Conservation (phyloP, 352 stramenopile genomes). For the Halophytophthora polymorphica region DNA sequence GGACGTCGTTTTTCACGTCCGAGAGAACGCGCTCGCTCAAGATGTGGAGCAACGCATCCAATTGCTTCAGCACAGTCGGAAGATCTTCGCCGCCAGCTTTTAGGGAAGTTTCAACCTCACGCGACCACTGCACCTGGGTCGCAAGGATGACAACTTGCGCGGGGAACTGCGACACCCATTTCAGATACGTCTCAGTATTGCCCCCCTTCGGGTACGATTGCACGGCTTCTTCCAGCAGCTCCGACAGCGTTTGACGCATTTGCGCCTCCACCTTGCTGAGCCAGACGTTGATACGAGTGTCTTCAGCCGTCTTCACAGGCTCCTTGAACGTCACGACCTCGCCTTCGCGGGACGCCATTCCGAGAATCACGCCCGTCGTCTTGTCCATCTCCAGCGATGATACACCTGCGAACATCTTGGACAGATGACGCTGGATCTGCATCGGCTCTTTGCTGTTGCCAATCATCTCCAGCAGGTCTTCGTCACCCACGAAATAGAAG, state of each 20-base stretch:
- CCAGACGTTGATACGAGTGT: constrained; percentile 95
- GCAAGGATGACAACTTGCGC: constrained; percentile 99
- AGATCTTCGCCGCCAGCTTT: constrained; percentile 53
- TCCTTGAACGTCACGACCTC: constrained; percentile 95
- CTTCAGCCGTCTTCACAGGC: constrained; percentile 89
- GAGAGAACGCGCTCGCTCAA: constrained; percentile 96
- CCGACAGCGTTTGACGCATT: constrained; percentile 97
- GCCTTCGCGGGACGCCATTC: constrained; percentile 98
- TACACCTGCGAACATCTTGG: constrained; percentile 99
- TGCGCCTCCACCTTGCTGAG: constrained; percentile 95
- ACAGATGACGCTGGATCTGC: constrained; percentile 96
- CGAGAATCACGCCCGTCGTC: constrained; percentile 69
- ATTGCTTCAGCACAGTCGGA: constrained; percentile 45
- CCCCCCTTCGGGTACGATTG: constrained; percentile 69
- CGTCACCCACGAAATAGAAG: constrained; percentile 99
- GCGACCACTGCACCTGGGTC: constrained; percentile 97
- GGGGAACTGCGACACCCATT: constrained; percentile 97
- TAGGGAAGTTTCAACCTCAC: constrained; percentile 91
- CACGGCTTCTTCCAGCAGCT: constrained; percentile 93
- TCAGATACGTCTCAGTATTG: constrained; percentile 88
- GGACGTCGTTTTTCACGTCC: constrained; percentile 92
- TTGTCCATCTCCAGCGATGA: constrained; percentile 87
- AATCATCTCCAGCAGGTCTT: constrained; percentile 99
- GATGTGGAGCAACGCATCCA: constrained; percentile 90
- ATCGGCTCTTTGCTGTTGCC: constrained; percentile 98